A percentile compares a stretch with the other conserved stretches of the same genome.
These are phyloP conservation scores for Aspergillus hiratsukae DNA, from an alignment of 2,329 filamentous ascomycete species.

Conservation along the genomic window DNA sequence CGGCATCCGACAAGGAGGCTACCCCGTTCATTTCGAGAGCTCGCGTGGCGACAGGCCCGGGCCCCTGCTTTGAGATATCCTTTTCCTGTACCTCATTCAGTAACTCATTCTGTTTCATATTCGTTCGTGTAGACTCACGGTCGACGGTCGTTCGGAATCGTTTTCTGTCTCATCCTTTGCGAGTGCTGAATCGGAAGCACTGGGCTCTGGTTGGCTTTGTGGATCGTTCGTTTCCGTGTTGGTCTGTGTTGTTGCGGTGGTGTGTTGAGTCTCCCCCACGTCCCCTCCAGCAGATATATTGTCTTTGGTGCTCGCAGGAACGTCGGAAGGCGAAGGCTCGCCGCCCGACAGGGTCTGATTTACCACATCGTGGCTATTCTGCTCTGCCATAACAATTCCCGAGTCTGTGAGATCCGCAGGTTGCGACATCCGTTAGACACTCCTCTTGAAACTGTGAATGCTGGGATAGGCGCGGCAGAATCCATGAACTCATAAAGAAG, in stretches of 20 bases:
- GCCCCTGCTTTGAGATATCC: slow-evolving; percentile 28
- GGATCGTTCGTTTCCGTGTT: slow-evolving; percentile 21
- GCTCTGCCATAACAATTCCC: slow-evolving; percentile 68
- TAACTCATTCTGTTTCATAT: slow-evolving; percentile 8
- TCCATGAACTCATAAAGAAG: slow-evolving; percentile 12
- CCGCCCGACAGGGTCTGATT: slow-evolving; percentile 65
- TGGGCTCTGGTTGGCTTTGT: slow-evolving; percentile 21
- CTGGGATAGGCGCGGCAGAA: slow-evolving; percentile 15
- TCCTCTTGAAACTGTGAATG: slow-evolving; percentile 17
- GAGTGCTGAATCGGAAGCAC: slow-evolving; percentile 12
- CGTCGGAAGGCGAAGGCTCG: slow-evolving; percentile 61
- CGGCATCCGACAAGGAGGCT: slow-evolving; percentile 32
- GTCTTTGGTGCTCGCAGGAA: slow-evolving; percentile 57
- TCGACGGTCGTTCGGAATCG: slow-evolving; percentile 20
- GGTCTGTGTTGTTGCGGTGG: slow-evolving; percentile 30
- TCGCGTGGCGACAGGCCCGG: slow-evolving; percentile 30
- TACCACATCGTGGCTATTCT: slow-evolving; percentile 67
- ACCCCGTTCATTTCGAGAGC: slow-evolving; percentile 39
- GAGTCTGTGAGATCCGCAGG: slow-evolving; percentile 38
- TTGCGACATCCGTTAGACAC: slow-evolving; percentile 33
- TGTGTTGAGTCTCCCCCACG: slow-evolving; percentile 40
- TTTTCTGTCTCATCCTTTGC: slow-evolving; percentile 22
- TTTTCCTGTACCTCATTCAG: slow-evolving; percentile 26
- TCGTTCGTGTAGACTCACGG: slow-evolving; percentile 24
- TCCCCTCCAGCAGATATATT: slow-evolving; percentile 49